Evolutionary conservation across 306 rosid species (phyloP), one percentile per base, ranked within the genome.

Genomic region (Inga laurina): DNA sequence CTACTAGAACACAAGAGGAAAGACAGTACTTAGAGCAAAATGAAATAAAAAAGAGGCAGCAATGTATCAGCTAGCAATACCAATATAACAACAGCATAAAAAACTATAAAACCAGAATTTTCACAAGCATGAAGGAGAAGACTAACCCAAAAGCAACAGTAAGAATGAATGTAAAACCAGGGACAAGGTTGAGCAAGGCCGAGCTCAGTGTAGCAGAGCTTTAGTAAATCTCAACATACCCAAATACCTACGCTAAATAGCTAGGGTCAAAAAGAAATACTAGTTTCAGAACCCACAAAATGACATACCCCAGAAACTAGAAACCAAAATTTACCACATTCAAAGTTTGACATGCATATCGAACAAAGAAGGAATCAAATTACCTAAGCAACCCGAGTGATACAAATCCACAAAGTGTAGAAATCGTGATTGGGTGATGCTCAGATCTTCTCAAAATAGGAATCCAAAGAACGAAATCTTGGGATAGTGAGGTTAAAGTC

Each of bases 141-240:
- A 57, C 10, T 14, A 34, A 94, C 97, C 98, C 82, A 57, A 91
- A 91, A 81, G 73, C 70, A 76, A 92, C 86, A 1, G 94, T 95
- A 43, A 91, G 90, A 19, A 92, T 11, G 91, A 87, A 92, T 52
- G 97, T 90, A 76, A 91, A 91, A 67, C 89, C 95, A 32, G 98
- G 98, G 75, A 90, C 35, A n/a, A 91, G 93, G 83, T 94, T 94
- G 82, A 92, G 94, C 88, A 94, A 82, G 75, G 94, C 90, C 0
- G 98, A 87, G 59, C 92, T 84, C 67, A 92, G 95, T 72, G 94
- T 92, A 10, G 98, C 88, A 52, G 95, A 89, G 85, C 97, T 89
- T 52, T 85, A 94, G 77, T 92, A 78, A 68, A 94, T 86, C 79
- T 97, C 95, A 56, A 92, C 91, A 72, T 92, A 91, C 52, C 95